A percentile compares a stretch with the other conserved stretches of the same genome.
Conservation (phyloP, 2,329 filamentous ascomycete species). For the Verticillium albo-atrum region DNA sequence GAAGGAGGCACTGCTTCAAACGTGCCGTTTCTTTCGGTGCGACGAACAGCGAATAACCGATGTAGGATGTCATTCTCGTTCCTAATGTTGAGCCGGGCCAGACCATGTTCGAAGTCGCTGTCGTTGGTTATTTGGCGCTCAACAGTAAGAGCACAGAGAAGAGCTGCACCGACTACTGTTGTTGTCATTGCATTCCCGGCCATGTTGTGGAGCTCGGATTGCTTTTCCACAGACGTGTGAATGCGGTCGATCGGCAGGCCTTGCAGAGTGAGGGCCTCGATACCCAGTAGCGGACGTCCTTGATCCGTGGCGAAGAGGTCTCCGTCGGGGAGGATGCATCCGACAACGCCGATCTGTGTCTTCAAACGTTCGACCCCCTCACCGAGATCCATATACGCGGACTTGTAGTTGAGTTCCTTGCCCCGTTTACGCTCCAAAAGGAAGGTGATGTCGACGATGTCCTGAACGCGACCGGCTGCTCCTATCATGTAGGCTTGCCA, state of each 20-base stretch:
- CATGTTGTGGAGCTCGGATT: conserved; percentile 60
- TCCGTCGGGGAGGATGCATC: conserved; percentile 65
- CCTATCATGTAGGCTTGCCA: conserved; percentile 43
- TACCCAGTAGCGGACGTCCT: conserved; percentile 55
- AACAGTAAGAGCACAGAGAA: conserved; percentile 53
- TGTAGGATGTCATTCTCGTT: neutral
- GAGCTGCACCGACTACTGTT: conserved; percentile 62
- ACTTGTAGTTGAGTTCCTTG: conserved; percentile 47
- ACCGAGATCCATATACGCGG: conserved; percentile 56
- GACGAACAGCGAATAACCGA: neutral
- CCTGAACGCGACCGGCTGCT: conserved; percentile 57
- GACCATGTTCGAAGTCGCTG: neutral
- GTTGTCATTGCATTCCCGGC: conserved; percentile 79
- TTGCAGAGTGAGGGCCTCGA: conserved; percentile 62
- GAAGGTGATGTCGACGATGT: conserved; percentile 60
- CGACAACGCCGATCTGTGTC: conserved; percentile 51
- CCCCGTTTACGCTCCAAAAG: conserved; percentile 42
- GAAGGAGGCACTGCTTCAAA: neutral
- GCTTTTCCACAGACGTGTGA: conserved; percentile 58
- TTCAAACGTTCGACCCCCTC: conserved; percentile 66
- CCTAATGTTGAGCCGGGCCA: conserved; percentile 2
- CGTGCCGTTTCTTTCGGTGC: neutral
- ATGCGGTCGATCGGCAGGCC: conserved; percentile 62
- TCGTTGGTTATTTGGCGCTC: conserved; percentile 4
- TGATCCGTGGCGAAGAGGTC: conserved; percentile 56